These are phyloP conservation scores for Hepatocystis sp. DNA, from an alignment of 169 alveolate species.

Conservation along the genomic window DNA sequence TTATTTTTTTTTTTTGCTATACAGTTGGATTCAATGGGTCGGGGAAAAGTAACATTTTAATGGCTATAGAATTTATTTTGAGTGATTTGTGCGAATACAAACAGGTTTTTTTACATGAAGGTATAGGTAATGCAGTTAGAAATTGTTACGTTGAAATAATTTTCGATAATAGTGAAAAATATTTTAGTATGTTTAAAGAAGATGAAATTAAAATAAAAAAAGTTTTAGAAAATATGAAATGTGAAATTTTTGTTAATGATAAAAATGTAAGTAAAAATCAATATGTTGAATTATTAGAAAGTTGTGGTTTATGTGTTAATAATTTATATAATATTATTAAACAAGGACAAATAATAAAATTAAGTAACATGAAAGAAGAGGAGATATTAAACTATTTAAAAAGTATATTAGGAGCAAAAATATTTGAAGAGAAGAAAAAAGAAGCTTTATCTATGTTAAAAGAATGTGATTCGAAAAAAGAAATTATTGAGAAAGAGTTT, in stretches of 20 bases:
- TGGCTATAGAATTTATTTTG: conserved; percentile 67
- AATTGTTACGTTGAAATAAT: conserved; percentile 62
- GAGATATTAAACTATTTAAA: conserved; percentile 63
- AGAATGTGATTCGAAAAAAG: conserved; percentile 81
- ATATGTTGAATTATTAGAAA: conserved; percentile 72
- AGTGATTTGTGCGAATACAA: conserved; percentile 69
- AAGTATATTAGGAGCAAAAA: conserved; percentile 71
- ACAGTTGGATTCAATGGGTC: conserved; percentile 74
- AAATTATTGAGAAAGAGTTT: conserved; percentile 78
- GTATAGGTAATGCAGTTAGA: conserved; percentile 72
- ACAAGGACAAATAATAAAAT: conserved; percentile 69
- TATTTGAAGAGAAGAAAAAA: conserved; percentile 74
- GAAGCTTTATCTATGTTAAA: conserved; percentile 75
- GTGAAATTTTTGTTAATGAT: conserved; percentile 71
- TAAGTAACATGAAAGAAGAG: conserved; percentile 73
- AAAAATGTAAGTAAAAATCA: conserved; percentile 69
- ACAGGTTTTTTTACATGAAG: conserved; percentile 69
- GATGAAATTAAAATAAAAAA: conserved; percentile 64
- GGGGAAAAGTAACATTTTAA: conserved; percentile 59
- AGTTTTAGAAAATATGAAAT: conserved; percentile 74
- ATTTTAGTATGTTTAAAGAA: conserved; percentile 76
- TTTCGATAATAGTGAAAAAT: conserved; percentile 67
- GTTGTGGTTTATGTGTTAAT: conserved; percentile 70
- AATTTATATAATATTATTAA: conserved; percentile 60
- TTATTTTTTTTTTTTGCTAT: conserved; percentile 6